Evolutionary conservation across 2,329 filamentous ascomycete species (phyloP), one percentile per base, ranked within the genome.

Genomic region (Colletotrichum lentis): DNA sequence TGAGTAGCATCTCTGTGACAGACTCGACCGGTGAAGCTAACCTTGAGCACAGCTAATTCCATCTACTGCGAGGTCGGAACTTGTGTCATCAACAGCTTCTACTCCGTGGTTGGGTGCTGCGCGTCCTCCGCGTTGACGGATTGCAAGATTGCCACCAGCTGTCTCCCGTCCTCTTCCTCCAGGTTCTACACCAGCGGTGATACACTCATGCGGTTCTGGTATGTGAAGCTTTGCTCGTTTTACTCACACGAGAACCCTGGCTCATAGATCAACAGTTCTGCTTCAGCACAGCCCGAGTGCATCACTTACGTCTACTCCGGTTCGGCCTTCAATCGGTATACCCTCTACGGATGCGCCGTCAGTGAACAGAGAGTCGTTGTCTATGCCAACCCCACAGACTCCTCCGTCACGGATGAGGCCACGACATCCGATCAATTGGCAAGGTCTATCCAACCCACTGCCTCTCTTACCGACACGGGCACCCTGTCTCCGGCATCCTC

Each of bases 101-200:
- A 70, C 46, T 73, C 63, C 2, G 64, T 73, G 3, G 71, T 76
- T 10, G 77, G 77, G 41, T 80, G 78, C 72, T 80, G 78, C 43
- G 71, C 73, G 46, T 72, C 60, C 31, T 39, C 20, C 75, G 76
- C 68, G 59, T 64, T 8, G 54, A 76, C 37, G 67, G 55, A 69
- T 35, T 70, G 68, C 55, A 65, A 24, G 50, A 60, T 70, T 10
- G 43, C 60, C 39, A 79, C 76, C 3, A 71, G 71, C 2, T 79
- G 78, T 64, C 62, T 73, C 12, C 73, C 76, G 39, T 72, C 66
- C 31, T 72, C 74, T 12, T 71, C 75, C 11, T 58, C 65, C n/a
- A 37, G 50, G 4, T 44, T 43, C 3, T 75, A 62, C 55, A 73
- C 70, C 7, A 74, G 71, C 3, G 59, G 66, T 50, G 74, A 76